Base-by-base conservation (phyloP, 805 yeast genomes). In the Ogataea populi-albae region DNA sequence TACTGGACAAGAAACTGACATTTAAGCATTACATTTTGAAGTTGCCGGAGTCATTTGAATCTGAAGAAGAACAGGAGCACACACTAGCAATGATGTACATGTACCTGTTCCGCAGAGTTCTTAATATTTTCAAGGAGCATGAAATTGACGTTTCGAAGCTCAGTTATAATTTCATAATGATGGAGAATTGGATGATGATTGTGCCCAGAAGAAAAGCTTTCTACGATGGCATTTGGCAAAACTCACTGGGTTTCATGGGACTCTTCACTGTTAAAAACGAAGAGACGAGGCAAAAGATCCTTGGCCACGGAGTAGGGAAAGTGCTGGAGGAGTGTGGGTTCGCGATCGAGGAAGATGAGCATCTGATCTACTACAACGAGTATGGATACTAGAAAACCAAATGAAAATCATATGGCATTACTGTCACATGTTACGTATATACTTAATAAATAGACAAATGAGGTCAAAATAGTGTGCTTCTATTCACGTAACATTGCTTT, bases 1-100 rank as follows among this genome's bases (percentile, higher is more conserved):
- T 83, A 36, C 75, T 73, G 45, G 74, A 77, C 52, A 60, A 67
- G n/a, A 66, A 69, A 16, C 64, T 85, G 20, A 78, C 89, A 6
- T 86, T 84, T 63, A 87, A 94, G 10, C 96, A 93, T 64, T 88
- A 72, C 55, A 75, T 84, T 15, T 75, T 81, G n/a, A 86, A 82
- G 30, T 54, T 87, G 12, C 73, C 78, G 10, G 40, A 54, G 3
- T 20, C 19, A 7, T 34, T 32, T 18, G 34, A 20, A 3, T 37
- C 41, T 4, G 46, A 41, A 12, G 71, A 63, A 5, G 72, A 72
- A 18, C 65, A 68, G 35, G 77, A 74, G 38, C 86, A 81, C 16
- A 61, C 65, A 12, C 65, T 88, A 43, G 79, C 86, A 0, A 66
- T 84, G 70, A 69, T 76, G 23, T 91, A 83, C 61, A 73, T 84